Conservation (phyloP, 2,329 filamentous ascomycete genomes). For the Ophiocordyceps camponoti-rufipedis region DNA sequence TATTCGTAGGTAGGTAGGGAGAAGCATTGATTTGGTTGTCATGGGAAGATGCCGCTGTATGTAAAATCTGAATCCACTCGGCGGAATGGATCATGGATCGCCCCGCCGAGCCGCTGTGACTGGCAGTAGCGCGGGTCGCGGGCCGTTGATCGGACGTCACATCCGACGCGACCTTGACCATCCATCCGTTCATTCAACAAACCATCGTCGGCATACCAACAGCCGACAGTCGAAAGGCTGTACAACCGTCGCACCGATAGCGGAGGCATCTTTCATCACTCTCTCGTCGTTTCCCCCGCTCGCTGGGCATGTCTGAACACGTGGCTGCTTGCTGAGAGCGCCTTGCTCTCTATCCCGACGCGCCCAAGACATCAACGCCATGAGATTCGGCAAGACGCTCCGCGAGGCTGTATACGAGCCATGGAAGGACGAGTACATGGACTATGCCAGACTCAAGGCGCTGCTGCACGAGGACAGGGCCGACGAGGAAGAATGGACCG, state of each 20-base stretch:
- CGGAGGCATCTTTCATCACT: not conserved
- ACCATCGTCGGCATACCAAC: too few species aligned
- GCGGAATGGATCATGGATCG: too few species aligned
- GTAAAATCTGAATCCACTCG: too few species aligned
- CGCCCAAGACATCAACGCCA: conserved; percentile 25
- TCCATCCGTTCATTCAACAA: too few species aligned
- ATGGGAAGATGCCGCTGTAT: too few species aligned
- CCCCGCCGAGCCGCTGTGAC: too few species aligned
- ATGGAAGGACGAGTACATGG: conserved; percentile 89
- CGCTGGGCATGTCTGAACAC: not conserved
- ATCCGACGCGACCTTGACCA: too few species aligned
- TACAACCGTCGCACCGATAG: not conserved
- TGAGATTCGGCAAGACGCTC: conserved; percentile 90
- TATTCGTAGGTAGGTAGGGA: too few species aligned
- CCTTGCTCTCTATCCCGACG: too few species aligned
- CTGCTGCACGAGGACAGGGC: conserved; percentile 60
- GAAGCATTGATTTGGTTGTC: too few species aligned
- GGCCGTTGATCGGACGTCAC: too few species aligned
- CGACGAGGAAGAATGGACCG: conserved; percentile 64
- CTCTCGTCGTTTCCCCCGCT: not conserved
- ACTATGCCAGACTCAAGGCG: conserved; percentile 84
- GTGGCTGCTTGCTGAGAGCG: not conserved
- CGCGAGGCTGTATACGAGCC: conserved; percentile 62
- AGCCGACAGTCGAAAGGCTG: not conserved
- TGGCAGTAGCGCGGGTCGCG: too few species aligned